phyloP scores from a whole-genome alignment of 179 eudicot species.

The Camellia oleifera region DNA sequence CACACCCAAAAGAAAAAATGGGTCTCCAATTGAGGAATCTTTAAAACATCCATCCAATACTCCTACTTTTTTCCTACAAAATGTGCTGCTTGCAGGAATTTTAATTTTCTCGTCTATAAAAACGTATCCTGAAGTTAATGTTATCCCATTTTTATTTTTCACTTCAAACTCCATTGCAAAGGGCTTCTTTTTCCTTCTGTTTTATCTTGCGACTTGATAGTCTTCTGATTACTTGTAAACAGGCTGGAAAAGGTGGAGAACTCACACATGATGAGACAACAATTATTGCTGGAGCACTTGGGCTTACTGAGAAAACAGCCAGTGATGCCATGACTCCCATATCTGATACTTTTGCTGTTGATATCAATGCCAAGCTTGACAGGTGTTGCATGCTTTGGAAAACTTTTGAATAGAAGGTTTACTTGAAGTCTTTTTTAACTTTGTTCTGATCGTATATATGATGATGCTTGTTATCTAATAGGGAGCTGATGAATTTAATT shows the following conservation, averaged over 20 bases:
- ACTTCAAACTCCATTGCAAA: too few species aligned
- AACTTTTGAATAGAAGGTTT: not conserved
- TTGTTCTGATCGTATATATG: constrained; percentile 4
- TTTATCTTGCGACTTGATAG: not conserved
- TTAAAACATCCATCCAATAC: not conserved
- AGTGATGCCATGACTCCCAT: constrained; percentile 96
- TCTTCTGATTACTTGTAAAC: constrained; percentile 18
- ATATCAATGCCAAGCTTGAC: constrained; percentile 83
- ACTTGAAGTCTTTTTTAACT: not conserved
- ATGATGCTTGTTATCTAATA: constrained; percentile 20
- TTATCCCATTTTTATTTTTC: too few species aligned
- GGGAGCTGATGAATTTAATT: constrained; percentile 68
- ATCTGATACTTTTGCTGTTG: constrained; percentile 75
- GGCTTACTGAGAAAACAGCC: constrained; percentile 78
- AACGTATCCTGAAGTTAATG: too few species aligned
- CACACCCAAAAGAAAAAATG: too few species aligned
- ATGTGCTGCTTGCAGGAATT: too few species aligned
- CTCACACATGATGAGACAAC: constrained; percentile 96
- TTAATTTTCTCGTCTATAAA: too few species aligned
- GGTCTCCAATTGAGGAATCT: too few species aligned
- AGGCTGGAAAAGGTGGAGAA: constrained; percentile 99
- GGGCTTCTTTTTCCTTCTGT: not conserved
- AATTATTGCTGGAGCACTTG: constrained; percentile 96
- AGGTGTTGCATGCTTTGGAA: constrained; percentile 41
- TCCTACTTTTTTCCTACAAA: not conserved